Evolutionary conservation across 169 alveolate species (phyloP).

Genomic region (Theileria parva): DNA sequence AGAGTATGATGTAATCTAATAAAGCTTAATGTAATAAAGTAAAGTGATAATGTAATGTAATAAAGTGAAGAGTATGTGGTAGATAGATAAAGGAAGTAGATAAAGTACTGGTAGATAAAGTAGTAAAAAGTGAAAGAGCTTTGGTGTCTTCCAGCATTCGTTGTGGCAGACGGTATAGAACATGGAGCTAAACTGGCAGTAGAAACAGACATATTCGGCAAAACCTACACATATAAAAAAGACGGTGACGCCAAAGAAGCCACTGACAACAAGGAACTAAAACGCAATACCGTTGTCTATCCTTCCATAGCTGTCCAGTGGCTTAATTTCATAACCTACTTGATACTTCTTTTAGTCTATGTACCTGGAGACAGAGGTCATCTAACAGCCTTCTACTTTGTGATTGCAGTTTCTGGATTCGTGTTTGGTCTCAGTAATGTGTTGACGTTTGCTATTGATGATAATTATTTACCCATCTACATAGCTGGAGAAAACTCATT

Average conservation of each 20-base stretch:
- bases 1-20: too few relatives aligned
- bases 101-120: too few relatives aligned
- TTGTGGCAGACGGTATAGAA: neutral
- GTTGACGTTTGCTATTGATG: neutral
- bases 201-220: neutral
- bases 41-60: too few relatives aligned
- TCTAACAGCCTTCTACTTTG: neutral
- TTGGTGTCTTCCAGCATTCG: neutral
- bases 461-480: neutral
- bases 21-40: too few relatives aligned
- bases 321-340: neutral
- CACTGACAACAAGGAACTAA: neutral
- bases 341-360: neutral
- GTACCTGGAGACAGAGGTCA: neutral
- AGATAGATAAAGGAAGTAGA: too few relatives aligned
- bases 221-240: neutral
- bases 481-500: neutral
- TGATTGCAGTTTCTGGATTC: neutral
- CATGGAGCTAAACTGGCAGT: neutral
- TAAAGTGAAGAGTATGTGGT: too few relatives aligned
- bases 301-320: neutral
- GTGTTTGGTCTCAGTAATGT: neutral
- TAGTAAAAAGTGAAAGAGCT: too few relatives aligned
- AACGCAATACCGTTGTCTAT: neutral
- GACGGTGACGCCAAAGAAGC: neutral